A percentile compares a stretch with the other conserved stretches of the same genome.
Conservation (phyloP, 2,329 filamentous ascomycete genomes). For the Simplicillium aogashimaense region DNA sequence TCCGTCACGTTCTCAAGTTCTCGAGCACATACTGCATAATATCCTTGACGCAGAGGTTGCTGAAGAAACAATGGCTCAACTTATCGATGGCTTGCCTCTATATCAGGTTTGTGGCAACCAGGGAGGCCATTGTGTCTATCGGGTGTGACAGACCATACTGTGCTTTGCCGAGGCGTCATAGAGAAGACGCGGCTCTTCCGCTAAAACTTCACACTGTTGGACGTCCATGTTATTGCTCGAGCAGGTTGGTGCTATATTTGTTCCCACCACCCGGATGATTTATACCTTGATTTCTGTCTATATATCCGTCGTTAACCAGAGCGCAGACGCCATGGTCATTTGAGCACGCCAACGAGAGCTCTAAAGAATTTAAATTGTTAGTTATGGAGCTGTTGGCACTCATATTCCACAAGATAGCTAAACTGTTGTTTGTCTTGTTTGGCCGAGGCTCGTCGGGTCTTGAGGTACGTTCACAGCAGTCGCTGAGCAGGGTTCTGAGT, state of each 20-base stretch:
- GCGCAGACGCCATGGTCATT: neutral
- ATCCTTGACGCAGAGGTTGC: neutral
- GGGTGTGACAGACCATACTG: neutral
- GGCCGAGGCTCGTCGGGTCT: constrained; percentile 8
- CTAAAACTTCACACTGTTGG: neutral
- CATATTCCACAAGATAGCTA: constrained; percentile 1
- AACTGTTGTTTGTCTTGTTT: constrained; percentile 12
- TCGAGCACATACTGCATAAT: neutral
- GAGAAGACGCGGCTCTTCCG: neutral
- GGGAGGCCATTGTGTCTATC: neutral
- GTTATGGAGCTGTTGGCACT: constrained; percentile 1
- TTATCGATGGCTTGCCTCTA: constrained; percentile 2
- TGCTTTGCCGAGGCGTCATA: neutral
- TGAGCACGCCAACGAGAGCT: neutral
- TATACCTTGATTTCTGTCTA: no score
- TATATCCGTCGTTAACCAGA: no score
- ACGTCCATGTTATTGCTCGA: no score
- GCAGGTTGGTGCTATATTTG: no score
- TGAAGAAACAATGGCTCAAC: neutral
- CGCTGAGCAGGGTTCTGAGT: no score
- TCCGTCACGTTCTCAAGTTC: neutral
- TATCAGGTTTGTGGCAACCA: neutral
- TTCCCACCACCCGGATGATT: no score
- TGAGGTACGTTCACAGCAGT: neutral
- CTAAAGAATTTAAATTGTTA: neutral